Percentiles rank a stretch among this genome's conserved stretches.
Conservation (phyloP, 1,139 yeast genomes). For the Candida sp. region DNA sequence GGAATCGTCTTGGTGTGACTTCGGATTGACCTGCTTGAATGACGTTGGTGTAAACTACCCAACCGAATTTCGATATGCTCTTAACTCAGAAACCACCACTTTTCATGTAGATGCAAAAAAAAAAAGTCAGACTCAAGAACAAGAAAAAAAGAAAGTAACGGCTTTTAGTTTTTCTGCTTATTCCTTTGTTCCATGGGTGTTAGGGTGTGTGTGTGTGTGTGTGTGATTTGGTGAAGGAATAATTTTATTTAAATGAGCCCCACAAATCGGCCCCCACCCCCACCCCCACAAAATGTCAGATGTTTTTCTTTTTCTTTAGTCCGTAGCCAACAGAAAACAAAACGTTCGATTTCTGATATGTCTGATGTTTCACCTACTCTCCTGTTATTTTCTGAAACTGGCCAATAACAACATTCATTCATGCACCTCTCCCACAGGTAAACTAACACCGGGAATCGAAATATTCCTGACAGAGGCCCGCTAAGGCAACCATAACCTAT, state of each 20-base stretch:
- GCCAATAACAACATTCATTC: neutral
- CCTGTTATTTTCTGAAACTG: neutral
- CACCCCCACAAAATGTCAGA: slow-evolving; percentile 4
- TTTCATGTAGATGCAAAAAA: neutral
- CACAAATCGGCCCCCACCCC: slow-evolving; percentile 4
- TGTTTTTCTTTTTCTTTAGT: neutral
- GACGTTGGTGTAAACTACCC: no score
- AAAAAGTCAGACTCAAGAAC: neutral
- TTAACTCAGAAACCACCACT: neutral
- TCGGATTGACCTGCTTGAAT: no score
- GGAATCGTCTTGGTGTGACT: no score
- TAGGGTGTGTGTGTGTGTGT: no score
- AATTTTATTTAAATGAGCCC: neutral
- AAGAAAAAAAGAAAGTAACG: neutral
- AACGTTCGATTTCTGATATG: slow-evolving; percentile 1
- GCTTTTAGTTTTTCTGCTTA: neutral
- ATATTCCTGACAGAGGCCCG: neutral
- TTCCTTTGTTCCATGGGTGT: neutral
- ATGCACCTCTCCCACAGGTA: neutral
- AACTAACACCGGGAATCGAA: slow-evolving; percentile 1
- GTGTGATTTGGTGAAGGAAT: no score
- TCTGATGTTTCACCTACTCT: neutral
- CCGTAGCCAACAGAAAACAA: neutral
- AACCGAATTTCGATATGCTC: no score
- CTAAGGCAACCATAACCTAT: neutral